These are phyloP conservation scores for Botrytis galanthina DNA, from an alignment of 2,329 filamentous ascomycete species.

Conservation along the genomic window DNA sequence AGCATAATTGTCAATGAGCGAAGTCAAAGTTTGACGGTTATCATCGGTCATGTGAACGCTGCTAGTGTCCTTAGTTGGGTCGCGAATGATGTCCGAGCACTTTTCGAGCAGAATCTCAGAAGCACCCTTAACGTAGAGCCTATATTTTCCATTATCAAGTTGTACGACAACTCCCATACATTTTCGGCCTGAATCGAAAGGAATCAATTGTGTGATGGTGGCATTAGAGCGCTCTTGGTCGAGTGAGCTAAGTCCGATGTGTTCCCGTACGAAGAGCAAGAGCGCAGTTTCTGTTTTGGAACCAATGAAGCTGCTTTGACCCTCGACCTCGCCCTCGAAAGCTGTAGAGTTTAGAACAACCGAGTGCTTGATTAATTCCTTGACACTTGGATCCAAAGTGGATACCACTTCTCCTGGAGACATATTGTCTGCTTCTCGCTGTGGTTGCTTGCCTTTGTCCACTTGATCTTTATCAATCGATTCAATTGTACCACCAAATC, in stretches of 20 bases:
- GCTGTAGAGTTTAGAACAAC: conserved; percentile 68
- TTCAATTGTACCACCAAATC: conserved; percentile 47
- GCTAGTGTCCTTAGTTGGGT: conserved; percentile 56
- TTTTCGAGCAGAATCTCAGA: conserved; percentile 50
- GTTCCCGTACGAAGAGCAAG: conserved; percentile 64
- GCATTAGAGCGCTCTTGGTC: conserved; percentile 61
- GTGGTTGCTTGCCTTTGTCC: conserved; percentile 29
- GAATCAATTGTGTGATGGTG: conserved; percentile 53
- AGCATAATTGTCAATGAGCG: conserved; percentile 60
- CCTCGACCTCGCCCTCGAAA: conserved; percentile 63
- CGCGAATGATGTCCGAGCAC: conserved; percentile 52
- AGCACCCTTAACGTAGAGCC: conserved; percentile 53
- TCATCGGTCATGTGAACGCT: conserved; percentile 53
- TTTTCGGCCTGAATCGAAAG: conserved; percentile 49
- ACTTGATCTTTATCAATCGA: conserved; percentile 30
- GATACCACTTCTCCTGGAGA: conserved; percentile 36
- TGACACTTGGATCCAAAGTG: conserved; percentile 32
- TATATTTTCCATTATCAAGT: conserved; percentile 44
- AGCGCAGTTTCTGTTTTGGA: conserved; percentile 78
- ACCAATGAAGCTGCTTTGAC: conserved; percentile 61
- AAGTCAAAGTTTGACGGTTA: conserved; percentile 53
- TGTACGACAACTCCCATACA: conserved; percentile 67
- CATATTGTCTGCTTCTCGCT: conserved; percentile 32
- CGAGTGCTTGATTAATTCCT: conserved; percentile 55
- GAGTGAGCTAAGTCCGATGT: conserved; percentile 62